phyloP scores from a whole-genome alignment of 2,329 filamentous ascomycete genomes.

The Hypoxylon sp. region DNA sequence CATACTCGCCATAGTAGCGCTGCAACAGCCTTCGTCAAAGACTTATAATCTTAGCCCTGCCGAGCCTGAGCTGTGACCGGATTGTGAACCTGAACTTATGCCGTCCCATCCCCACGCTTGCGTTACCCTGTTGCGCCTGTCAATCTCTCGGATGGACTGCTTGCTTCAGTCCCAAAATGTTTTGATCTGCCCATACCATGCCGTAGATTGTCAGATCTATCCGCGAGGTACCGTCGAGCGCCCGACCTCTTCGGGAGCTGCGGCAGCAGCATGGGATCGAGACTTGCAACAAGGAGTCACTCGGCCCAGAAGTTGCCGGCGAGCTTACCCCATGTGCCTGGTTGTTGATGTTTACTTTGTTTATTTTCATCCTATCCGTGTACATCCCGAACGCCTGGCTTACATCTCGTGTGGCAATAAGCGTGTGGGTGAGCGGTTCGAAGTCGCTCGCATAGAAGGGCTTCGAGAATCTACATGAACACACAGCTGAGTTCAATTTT shows the following conservation, averaged over 20 bases:
- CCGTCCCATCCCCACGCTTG: conserved; percentile 49
- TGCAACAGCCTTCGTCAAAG: conserved; percentile 49
- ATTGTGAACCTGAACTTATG: conserved; percentile 57
- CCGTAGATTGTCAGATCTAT: conserved; percentile 40
- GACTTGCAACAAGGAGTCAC: conserved; percentile 39
- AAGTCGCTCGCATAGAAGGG: background rate
- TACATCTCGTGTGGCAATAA: background rate
- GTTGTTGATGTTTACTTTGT: conserved; percentile 32
- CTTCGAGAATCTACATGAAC: conserved; percentile 6
- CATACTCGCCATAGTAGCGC: too few species aligned
- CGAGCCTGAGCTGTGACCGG: conserved; percentile 56
- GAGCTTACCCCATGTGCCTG: conserved; percentile 23
- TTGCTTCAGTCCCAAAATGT: conserved; percentile 41
- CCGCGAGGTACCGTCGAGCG: conserved; percentile 25
- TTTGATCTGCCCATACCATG: conserved; percentile 42
- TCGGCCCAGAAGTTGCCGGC: conserved; percentile 38
- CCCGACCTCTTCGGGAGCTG: conserved; percentile 23
- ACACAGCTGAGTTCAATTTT: conserved; percentile 12
- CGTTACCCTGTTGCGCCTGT: conserved; percentile 41
- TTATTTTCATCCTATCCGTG: conserved; percentile 16
- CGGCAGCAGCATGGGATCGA: conserved; percentile 31
- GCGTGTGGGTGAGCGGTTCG: background rate
- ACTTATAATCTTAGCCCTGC: conserved; percentile 41
- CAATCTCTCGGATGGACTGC: conserved; percentile 46
- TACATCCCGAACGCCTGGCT: background rate